Base-by-base conservation (phyloP, 2,329 filamentous ascomycete species). In the Arthrocladium fulminans region DNA sequence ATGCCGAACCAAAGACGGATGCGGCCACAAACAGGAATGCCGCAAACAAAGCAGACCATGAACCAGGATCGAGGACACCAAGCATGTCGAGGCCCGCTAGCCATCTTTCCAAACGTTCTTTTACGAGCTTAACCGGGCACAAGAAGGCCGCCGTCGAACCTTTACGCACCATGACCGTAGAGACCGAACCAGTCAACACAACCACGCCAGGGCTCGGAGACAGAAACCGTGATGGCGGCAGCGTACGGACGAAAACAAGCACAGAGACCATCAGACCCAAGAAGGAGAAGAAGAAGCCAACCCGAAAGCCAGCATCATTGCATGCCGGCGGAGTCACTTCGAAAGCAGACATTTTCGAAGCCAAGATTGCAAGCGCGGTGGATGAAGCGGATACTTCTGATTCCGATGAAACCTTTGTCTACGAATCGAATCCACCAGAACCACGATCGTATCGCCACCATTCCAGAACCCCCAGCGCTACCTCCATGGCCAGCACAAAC, bases 331-430 rank as follows among this genome's bases (percentile, higher is more conserved):
- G 75, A 83, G 87, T 83, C 51, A 92, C 88, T 13, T 94, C 89
- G 51, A 97, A 97, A 71, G 90, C 92, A 63, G 92, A 98, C 67
- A 88, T 97, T 45, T 98, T 98, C 64, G 92, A 97, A 70, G 88
- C 89, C 57, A 94, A 94, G 63, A 88, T 98, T 57, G 90, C 90
- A 44, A 96, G 83, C 64, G 90, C 90, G 7, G 88, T 98, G 45
- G 90, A 97, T 63, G 89, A 97, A 65, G 88, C 88, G 38, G 86
- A 96, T 65, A 94, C 90, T 10, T 96, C 90, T 5, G 92, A 98
- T 65, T 97, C 90, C 1, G 92, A 96, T 61, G 92, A 97, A 67
- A 97, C 92, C 0, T 98, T 97, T 66, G 92, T 98, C 13, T 98
- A 98, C 68, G 92, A 98, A 66, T 97, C 92, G 22, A 98, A 98